A percentile compares a stretch with the other conserved stretches of the same genome.
These are phyloP conservation scores for Ceratocystiopsis sp. DNA, from an alignment of 2,329 filamentous ascomycete genomes.

Conservation along the genomic window DNA sequence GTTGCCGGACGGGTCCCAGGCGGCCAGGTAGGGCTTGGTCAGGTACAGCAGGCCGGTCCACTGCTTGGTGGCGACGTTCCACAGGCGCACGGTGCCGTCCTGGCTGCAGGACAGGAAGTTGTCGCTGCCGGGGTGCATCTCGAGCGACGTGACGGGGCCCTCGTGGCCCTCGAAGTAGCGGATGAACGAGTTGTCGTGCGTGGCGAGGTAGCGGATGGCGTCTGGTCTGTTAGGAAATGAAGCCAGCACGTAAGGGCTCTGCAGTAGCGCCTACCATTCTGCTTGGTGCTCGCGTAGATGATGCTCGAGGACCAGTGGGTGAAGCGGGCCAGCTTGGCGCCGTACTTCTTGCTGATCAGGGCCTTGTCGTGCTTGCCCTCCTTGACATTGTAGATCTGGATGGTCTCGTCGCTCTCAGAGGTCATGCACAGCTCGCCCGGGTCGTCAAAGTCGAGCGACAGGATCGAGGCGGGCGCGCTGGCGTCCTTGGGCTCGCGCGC, in stretches of 20 bases:
- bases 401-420: slow-evolving; percentile 81
- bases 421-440: slow-evolving; percentile 84
- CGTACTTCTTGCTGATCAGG: slow-evolving; percentile 90
- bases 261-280: slow-evolving; percentile 49
- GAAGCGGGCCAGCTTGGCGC: slow-evolving; percentile 83
- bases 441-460: slow-evolving; percentile 93
- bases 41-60: slow-evolving; percentile 68
- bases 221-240: slow-evolving; percentile 25
- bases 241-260: no score
- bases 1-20: slow-evolving; percentile 82
- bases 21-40: slow-evolving; percentile 62
- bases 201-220: slow-evolving; percentile 72
- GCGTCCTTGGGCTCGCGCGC: slow-evolving; percentile 36
- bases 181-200: slow-evolving; percentile 90
- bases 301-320: slow-evolving; percentile 84
- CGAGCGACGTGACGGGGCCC: slow-evolving; percentile 63
- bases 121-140: slow-evolving; percentile 73
- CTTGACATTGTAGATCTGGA: slow-evolving; percentile 87
- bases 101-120: slow-evolving; percentile 82
- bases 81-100: slow-evolving; percentile 82
- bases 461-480: slow-evolving; percentile 44
- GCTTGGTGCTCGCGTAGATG: slow-evolving; percentile 88
- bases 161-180: slow-evolving; percentile 92
- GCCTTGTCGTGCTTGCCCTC: slow-evolving; percentile 82
- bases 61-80: slow-evolving; percentile 71